Evolutionary conservation across 371 early-diverging fungal species (phyloP).

Genomic region (Mortierella sp.): DNA sequence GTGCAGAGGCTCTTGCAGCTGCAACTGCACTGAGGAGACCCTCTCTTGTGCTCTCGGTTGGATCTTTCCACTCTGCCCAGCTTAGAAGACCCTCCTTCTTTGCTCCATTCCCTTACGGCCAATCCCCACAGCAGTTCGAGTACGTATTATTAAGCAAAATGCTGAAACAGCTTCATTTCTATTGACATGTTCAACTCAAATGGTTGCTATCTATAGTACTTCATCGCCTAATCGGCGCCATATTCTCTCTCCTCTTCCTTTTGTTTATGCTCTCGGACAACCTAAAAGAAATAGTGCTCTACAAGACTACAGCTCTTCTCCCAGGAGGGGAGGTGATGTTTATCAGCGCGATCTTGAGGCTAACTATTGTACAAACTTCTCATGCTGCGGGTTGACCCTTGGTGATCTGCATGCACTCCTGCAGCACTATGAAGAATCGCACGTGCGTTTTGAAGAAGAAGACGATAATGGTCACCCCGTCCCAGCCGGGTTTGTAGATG

Average conservation of each 20-base stretch:
- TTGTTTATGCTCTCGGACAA: background rate
- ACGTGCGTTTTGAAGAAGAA: slow-evolving; percentile 89
- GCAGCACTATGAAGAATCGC: slow-evolving; percentile 94
- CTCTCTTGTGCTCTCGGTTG: slow-evolving; percentile 48
- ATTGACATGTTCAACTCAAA: too few relatives aligned
- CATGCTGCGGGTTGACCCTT: slow-evolving; percentile 88
- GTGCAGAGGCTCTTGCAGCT: slow-evolving; percentile 44
- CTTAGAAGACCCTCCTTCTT: slow-evolving; percentile 53
- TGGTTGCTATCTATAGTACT: too few relatives aligned
- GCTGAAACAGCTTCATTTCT: background rate
- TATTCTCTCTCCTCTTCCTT: background rate
- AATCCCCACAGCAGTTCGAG: slow-evolving; percentile 51
- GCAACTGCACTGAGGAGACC: slow-evolving; percentile 49
- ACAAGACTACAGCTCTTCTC: slow-evolving; percentile 50
- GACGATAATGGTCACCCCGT: slow-evolving; percentile 59
- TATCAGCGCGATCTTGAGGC: slow-evolving; percentile 88
- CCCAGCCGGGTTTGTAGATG: slow-evolving; percentile 51
- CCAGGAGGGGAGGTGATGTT: slow-evolving; percentile 69
- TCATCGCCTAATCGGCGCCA: background rate
- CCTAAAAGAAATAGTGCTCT: slow-evolving; percentile 17
- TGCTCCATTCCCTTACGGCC: slow-evolving; percentile 48
- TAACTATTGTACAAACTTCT: slow-evolving; percentile 90
- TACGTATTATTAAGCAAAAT: slow-evolving; percentile 24
- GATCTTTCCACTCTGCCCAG: slow-evolving; percentile 55
- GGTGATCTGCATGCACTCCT: slow-evolving; percentile 90